Evolutionary conservation across 768 basidiomycete species (phyloP), one percentile per base, ranked within the genome.

Genomic region (Rhizopogon sp.): DNA sequence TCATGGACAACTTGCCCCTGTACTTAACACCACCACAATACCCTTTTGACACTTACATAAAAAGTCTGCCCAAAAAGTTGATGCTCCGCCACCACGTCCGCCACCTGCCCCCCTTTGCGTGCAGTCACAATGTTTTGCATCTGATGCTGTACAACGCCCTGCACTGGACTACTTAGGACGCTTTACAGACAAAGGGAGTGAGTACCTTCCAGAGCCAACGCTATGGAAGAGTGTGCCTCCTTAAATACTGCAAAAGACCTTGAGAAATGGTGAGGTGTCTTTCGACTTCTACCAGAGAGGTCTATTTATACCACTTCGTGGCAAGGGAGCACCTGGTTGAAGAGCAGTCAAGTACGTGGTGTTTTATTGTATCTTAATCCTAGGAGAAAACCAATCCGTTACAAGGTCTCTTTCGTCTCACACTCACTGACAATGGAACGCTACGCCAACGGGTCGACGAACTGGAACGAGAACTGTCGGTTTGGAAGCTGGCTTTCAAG

Each of bases 401-500:
- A 41, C 17, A 39, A 41, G 72, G 54, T 22, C 59, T 75, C 17
- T 72, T 74, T 57, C 60, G 57, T 41, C 60, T 56, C 53, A 74
- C 73, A 5, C 55, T 67, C 39, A 39, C 64, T 8, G 62, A 64
- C 49, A 75, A 74, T 55, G 61, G 59, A 42, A 62, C 60, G 14
- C 66, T 74, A 11, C 64, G 62, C 33, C 45, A 49, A 4, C 64
- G 68, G 29, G 66, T 72, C 4, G 65, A 66, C 52, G 74, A 74
- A 51, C 65, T 75, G 13, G 72, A 76, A 62, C 65, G 69, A 52
- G 74, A 76, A 60, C 54, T 75, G 31, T 57, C 62, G 17, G 74
- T 76, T 6, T 76, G 74, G 74, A 75, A 75, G 58, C 57, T 67
- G 25, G 76, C 72, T 1, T 61, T 69, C 25, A 68, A 65, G 49